These are phyloP conservation scores for Penicillium sp. DNA, from an alignment of 2,329 filamentous ascomycete species.

Conservation along the genomic window DNA sequence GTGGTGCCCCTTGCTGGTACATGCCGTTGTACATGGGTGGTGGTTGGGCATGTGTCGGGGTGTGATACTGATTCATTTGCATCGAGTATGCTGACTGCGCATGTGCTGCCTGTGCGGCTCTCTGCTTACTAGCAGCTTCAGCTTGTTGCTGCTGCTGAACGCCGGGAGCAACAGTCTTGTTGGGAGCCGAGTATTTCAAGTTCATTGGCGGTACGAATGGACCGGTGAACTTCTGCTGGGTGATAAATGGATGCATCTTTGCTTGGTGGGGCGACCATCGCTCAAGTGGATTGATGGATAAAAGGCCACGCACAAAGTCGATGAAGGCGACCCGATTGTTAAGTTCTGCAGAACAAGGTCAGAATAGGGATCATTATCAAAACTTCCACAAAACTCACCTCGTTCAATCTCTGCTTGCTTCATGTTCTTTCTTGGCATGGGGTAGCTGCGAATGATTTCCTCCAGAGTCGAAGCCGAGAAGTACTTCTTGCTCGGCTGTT, in stretches of 20 bases:
- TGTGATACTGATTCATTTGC: slow-evolving; percentile 53
- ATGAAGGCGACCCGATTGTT: slow-evolving; percentile 96
- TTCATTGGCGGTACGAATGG: slow-evolving; percentile 98
- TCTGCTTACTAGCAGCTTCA: slow-evolving; percentile 87
- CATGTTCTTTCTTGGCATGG: slow-evolving; percentile 99
- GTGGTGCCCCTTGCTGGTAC: slow-evolving; percentile 66
- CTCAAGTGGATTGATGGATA: slow-evolving; percentile 93
- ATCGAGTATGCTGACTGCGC: slow-evolving; percentile 65
- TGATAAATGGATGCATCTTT: slow-evolving; percentile 96
- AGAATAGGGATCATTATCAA: slow-evolving; percentile 17
- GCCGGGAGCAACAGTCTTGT: slow-evolving; percentile 82
- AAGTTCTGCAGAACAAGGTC: slow-evolving; percentile 68
- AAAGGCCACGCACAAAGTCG: slow-evolving; percentile 87
- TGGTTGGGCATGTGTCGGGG: slow-evolving; percentile 43
- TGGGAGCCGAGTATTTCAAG: slow-evolving; percentile 76
- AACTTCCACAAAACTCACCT: slow-evolving; percentile 53
- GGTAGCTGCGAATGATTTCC: slow-evolving; percentile 95
- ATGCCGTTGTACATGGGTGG: slow-evolving; percentile 73
- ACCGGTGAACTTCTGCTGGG: slow-evolving; percentile 92
- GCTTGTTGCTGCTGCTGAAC: slow-evolving; percentile 95
- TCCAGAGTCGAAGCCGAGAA: slow-evolving; percentile 90
- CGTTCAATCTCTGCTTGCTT: slow-evolving; percentile 92
- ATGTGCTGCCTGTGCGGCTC: slow-evolving; percentile 61
- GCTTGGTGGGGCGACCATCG: slow-evolving; percentile 97
- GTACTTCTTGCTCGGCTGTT: slow-evolving; percentile 99